Evolutionary conservation across 257 asterid genomes (phyloP).

Genomic region (Ballota nigra): DNA sequence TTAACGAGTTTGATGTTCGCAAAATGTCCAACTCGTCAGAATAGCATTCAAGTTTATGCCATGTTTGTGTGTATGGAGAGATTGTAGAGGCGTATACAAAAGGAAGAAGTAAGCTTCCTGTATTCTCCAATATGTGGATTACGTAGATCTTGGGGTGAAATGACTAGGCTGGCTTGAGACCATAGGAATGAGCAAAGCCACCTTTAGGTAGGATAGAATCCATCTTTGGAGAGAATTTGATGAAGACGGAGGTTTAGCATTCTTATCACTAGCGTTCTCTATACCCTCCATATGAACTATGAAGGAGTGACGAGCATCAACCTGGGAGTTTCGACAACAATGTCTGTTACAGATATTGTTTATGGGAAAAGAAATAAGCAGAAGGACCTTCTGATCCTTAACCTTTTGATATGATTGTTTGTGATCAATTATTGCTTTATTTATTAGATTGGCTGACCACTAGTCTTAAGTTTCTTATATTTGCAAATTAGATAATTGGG

Average conservation of each 20-base stretch:
- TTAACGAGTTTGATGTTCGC: no score
- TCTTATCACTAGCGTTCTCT: slow-evolving; percentile 21
- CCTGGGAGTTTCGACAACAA: no score
- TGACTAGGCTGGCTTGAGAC: slow-evolving; percentile 67
- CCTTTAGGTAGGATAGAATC: slow-evolving; percentile 97
- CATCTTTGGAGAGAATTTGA: slow-evolving; percentile 44
- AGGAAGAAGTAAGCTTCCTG: slow-evolving; percentile 89
- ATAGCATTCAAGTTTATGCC: slow-evolving; percentile 69
- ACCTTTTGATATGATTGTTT: no score
- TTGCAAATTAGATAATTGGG: no score
- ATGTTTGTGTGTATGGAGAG: slow-evolving; percentile 63
- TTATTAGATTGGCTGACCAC: no score
- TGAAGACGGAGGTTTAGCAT: slow-evolving; percentile 13
- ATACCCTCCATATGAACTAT: slow-evolving; percentile 26
- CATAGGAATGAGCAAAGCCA: slow-evolving; percentile 95
- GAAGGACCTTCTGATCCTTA: no score
- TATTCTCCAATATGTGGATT: slow-evolving; percentile 63
- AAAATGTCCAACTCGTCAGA: no score
- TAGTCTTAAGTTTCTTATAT: no score
- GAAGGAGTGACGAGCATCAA: background rate
- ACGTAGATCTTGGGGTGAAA: slow-evolving; percentile 56
- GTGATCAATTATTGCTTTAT: no score
- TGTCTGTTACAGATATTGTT: no score
- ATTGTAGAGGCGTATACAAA: slow-evolving; percentile 47
- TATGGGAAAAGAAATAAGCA: no score